phyloP scores from a whole-genome alignment of 163 green algal genomes.

The Coccomyxa subellipsoidea region DNA sequence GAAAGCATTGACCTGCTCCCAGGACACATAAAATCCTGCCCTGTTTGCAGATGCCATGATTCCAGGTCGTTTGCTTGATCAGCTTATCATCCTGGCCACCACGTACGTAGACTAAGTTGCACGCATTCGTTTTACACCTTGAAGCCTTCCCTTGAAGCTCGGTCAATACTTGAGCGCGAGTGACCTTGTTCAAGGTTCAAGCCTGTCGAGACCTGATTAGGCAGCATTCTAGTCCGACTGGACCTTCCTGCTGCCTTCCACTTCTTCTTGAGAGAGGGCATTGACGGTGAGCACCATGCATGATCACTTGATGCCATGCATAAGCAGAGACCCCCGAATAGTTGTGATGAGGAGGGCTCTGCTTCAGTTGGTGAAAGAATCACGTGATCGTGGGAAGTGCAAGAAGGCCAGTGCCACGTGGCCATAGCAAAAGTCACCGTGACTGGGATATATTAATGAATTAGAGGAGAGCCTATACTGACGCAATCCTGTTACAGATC shows the following conservation, averaged over 20 bases:
- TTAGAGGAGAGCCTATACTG: too few species aligned
- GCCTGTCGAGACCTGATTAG: not conserved
- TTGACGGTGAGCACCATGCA: too few species aligned
- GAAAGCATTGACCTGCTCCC: conserved; percentile 4
- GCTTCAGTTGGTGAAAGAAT: too few species aligned
- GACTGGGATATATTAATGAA: too few species aligned
- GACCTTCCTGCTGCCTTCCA: not conserved
- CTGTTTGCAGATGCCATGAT: not conserved
- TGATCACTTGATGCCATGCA: too few species aligned
- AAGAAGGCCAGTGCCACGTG: too few species aligned
- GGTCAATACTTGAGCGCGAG: not conserved
- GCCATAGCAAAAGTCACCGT: too few species aligned
- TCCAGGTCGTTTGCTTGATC: not conserved
- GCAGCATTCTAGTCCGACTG: too few species aligned
- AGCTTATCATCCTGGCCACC: not conserved
- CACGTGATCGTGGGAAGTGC: too few species aligned
- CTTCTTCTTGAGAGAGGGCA: not conserved
- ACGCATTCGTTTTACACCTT: not conserved
- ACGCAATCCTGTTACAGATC: too few species aligned
- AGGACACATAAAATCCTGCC: not conserved
- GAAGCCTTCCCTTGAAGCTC: not conserved
- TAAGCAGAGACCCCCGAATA: too few species aligned
- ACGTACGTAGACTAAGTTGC: not conserved
- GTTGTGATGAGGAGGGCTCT: too few species aligned
- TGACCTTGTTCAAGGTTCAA: not conserved